A percentile compares a stretch with the other conserved stretches of the same genome.
Evolutionary conservation across 2,329 filamentous ascomycete genomes (phyloP).

Genomic region (Cercospora citrullina): DNA sequence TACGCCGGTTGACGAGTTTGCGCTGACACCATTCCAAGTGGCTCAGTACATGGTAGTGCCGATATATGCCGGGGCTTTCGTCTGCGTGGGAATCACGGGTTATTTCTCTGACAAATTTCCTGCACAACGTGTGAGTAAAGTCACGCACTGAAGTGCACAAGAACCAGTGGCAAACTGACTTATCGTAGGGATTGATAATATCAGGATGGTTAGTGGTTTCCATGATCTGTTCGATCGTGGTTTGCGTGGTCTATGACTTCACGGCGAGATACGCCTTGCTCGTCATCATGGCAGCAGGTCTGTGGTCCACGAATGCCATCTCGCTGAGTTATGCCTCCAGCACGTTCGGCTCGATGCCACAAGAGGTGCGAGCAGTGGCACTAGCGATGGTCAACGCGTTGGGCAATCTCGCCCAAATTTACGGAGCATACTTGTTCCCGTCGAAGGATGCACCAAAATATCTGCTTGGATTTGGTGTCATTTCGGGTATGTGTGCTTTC

Average conservation of each 20-base stretch:
- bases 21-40: constrained; percentile 21
- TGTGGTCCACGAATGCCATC: constrained; percentile 56
- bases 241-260: constrained; percentile 51
- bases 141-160: not conserved
- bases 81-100: constrained; percentile 50
- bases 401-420: constrained; percentile 41
- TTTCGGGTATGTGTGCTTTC: constrained; percentile 50
- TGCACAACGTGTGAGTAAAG: not conserved
- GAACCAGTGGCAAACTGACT: not conserved
- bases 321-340: constrained; percentile 55
- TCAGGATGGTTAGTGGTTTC: constrained; percentile 47
- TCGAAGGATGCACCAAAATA: constrained; percentile 37
- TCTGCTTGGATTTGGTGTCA: constrained; percentile 36
- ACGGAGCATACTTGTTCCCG: constrained; percentile 42
- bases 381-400: constrained; percentile 37
- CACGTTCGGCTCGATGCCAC: constrained; percentile 51
- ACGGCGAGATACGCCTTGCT: constrained; percentile 57
- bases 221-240: constrained; percentile 43
- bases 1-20: not conserved
- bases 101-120: constrained; percentile 41
- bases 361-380: constrained; percentile 34
- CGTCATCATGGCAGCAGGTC: constrained; percentile 57
- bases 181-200: not conserved
- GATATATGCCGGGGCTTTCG: constrained; percentile 56
- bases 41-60: constrained; percentile 52